Evolutionary conservation across 345 rosid species (phyloP), one percentile per base, ranked within the genome.

Genomic region (Eucalyptus cladocalyx): DNA sequence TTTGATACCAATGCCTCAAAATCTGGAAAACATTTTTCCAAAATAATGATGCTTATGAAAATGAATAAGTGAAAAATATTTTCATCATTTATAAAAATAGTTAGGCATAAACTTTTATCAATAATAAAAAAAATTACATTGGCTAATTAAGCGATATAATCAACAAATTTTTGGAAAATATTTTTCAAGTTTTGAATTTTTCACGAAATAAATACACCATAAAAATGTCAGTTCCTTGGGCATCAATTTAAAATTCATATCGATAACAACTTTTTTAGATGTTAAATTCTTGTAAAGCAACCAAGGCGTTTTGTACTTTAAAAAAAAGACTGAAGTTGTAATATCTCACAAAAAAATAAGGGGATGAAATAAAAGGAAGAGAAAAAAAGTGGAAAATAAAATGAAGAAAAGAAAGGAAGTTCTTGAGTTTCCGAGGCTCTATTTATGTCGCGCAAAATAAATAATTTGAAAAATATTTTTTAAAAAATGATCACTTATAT

Each of bases 51-150:
- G 80, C 43, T 69, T 5, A 34, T 0, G 4, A 69, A 5, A 69
- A 69, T 69, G 80, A 69, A 11, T 69, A 17, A 17, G 42, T 9
- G 80, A 69, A 69, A 67, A 32, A 34, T 32, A 67, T 69, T 69
- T 16, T 17, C 13, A 34, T 34, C 80, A 17, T 34, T 32, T 1
- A 32, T 15, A 0, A 32, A 69, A 69, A 17, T 34, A 69, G 24
- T 32, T 34, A 34, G 13, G 13, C 6, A 32, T 17, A 34, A 69
- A 32, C 32, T 32, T 0, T 69, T 69, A 9, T 32, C 6, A 32
- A 17, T 17, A 5, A 67, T 51, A 53, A 69, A 5, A 32, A 3
- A 34, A 16, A 4, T 17, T 32, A 2, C 2, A 0, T 69, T 8
- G 17, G 24, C 13, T 69, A 32, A 32, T 34, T 69, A 69, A 34